Conservation (phyloP, 768 basidiomycete species). For the Suillus bovinus region DNA sequence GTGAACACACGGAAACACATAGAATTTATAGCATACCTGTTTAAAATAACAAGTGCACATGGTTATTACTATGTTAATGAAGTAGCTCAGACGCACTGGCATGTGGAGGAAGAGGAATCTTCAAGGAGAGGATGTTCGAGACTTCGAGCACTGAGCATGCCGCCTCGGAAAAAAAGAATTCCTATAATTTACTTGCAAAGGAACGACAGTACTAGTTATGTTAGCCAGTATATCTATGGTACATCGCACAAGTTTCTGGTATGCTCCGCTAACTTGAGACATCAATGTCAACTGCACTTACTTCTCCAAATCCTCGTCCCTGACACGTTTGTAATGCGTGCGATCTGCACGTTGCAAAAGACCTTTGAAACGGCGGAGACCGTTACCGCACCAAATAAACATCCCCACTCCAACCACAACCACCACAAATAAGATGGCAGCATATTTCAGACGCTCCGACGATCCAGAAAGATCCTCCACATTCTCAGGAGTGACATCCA, state of each 20-base stretch:
- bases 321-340: conserved; percentile 46
- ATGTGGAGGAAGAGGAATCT: not conserved
- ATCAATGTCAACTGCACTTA: conserved; percentile 26
- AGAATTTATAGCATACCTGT: not conserved
- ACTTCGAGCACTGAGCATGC: no score
- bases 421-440: conserved; percentile 35
- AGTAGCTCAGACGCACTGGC: not conserved
- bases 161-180: not conserved
- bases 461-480: conserved; percentile 10
- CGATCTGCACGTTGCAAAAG: conserved; percentile 37
- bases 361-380: conserved; percentile 42
- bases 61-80: not conserved
- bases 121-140: not conserved
- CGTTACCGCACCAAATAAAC: conserved; percentile 54
- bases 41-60: not conserved
- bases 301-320: conserved; percentile 52
- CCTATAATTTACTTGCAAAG: not conserved
- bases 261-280: not conserved
- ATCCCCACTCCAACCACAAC: conserved; percentile 45
- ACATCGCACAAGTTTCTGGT: not conserved
- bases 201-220: not conserved
- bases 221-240: not conserved
- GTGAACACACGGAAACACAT: not conserved
- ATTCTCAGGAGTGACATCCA: conserved; percentile 12
- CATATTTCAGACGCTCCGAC: conserved; percentile 20